These are phyloP conservation scores for Prunus davidiana DNA, from an alignment of 306 rosid genomes.

Conservation along the genomic window DNA sequence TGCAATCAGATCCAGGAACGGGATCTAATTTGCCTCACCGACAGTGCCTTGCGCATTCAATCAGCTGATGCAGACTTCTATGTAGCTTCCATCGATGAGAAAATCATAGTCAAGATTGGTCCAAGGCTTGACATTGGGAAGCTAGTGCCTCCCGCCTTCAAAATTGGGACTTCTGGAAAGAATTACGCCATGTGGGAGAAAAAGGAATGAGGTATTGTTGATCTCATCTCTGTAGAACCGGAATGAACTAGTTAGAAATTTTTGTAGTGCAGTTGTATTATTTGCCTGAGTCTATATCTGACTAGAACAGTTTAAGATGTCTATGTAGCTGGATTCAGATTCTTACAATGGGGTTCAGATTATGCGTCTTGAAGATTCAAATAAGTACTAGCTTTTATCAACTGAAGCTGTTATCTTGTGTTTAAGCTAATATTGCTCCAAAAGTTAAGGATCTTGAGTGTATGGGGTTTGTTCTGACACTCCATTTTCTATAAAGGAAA, in stretches of 20 bases:
- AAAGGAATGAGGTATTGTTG: background rate
- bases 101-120: constrained; percentile 67
- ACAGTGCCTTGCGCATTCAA: constrained; percentile 42
- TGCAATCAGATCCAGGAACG: constrained; percentile 43
- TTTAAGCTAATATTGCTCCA: too few species aligned
- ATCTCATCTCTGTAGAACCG: background rate
- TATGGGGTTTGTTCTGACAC: too few species aligned
- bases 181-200: constrained; percentile 62
- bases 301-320: too few species aligned
- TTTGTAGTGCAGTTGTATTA: background rate
- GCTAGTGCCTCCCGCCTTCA: constrained; percentile 47
- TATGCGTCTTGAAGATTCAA: too few species aligned
- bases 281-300: too few species aligned
- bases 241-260: background rate
- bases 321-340: too few species aligned
- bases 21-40: constrained; percentile 27
- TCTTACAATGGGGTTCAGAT: too few species aligned
- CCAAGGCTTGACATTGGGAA: constrained; percentile 49
- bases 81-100: constrained; percentile 48
- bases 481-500: too few species aligned
- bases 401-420: too few species aligned
- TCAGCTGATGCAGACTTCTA: constrained; percentile 55
- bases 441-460: too few species aligned
- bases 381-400: too few species aligned
- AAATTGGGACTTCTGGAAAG: constrained; percentile 51